Conservation (phyloP, 768 basidiomycete genomes). For the Amanita brunnescens region DNA sequence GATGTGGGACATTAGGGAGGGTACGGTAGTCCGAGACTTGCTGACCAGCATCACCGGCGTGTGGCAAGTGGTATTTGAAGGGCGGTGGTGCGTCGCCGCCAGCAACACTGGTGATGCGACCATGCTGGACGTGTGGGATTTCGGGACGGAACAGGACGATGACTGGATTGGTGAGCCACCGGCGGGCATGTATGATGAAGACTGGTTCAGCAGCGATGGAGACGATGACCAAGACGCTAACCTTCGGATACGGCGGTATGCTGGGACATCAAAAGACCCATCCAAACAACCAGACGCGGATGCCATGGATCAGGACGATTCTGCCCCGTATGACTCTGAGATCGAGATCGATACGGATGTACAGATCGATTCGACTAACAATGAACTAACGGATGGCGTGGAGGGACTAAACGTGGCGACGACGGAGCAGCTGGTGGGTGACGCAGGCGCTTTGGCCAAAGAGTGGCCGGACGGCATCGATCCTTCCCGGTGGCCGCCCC, state of each 20-base stretch:
- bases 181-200: conserved; percentile 67
- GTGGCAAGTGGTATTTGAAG: conserved; percentile 97
- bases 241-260: conserved; percentile 17
- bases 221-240: conserved; percentile 34
- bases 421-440: conserved; percentile 8
- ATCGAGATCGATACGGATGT: conserved; percentile 21
- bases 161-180: conserved; percentile 79
- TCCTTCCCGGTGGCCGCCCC: conserved; percentile 21
- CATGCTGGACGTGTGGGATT: conserved; percentile 87
- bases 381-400: conserved; percentile 7
- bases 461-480: conserved; percentile 20
- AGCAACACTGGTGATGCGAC: conserved; percentile 74
- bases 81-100: conserved; percentile 90
- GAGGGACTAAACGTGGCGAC: conserved; percentile 14
- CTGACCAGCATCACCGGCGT: conserved; percentile 89
- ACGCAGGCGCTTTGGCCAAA: conserved; percentile 17
- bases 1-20: conserved; percentile 94
- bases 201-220: conserved; percentile 46
- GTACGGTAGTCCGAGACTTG: conserved; percentile 78
- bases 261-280: conserved; percentile 37
- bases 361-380: conserved; percentile 11
- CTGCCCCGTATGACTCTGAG: conserved; percentile 35
- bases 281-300: conserved; percentile 50
- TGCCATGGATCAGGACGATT: conserved; percentile 63
- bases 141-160: conserved; percentile 66